Base-by-base conservation (phyloP, 1,284 basidiomycete genomes). In the Cryptococcus wingfieldii region DNA sequence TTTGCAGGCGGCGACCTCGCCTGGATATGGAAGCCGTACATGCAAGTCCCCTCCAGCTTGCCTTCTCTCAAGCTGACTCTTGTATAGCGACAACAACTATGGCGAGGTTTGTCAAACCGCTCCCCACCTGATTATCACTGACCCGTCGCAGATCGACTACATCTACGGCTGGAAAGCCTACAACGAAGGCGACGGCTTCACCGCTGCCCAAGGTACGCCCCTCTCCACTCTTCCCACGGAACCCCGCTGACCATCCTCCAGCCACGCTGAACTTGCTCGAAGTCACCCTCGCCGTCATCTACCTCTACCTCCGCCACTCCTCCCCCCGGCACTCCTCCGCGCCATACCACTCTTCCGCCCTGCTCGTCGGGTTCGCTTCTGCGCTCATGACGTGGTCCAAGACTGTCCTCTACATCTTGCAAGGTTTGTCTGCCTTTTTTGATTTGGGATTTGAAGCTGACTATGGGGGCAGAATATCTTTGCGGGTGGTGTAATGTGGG, bases 21-120 rank as follows among this genome's bases (percentile, higher is more conserved):
- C 63, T 92, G 88, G 89, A 83, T 93, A 48, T 94, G 90, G 90
- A 80, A 82, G 60, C 89, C 89, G 1, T 92, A 92, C 70, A 82
- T 79, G 54, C 75, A 67, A 63, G 69, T 66, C 23, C 51, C 55
- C 37, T 62, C 45, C 9, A 51, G 31, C 53, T 38, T 60, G 54
- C 58, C n/a, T 13, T 5, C 42, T 5, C 19, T 2, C 18, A 19
- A 47, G 62, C 13, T 63, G 34, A 31, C 38, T 3, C 42, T 37
- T 25, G n/a, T 16, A 28, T 51, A 68, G 64, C 53, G 54, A 59
- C 52, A 60, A 70, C 10, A 67, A 67, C 2, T 74, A 72, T 55
- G 58, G 49, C 34, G 46, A 48, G 44, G 53, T 58, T 38, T 39
- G 56, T 28, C 44, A 31, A 6, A 19, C 18, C 8, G 60, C 10